Base-by-base conservation (phyloP, 768 basidiomycete species). In the Hydnomerulius pinastri region DNA sequence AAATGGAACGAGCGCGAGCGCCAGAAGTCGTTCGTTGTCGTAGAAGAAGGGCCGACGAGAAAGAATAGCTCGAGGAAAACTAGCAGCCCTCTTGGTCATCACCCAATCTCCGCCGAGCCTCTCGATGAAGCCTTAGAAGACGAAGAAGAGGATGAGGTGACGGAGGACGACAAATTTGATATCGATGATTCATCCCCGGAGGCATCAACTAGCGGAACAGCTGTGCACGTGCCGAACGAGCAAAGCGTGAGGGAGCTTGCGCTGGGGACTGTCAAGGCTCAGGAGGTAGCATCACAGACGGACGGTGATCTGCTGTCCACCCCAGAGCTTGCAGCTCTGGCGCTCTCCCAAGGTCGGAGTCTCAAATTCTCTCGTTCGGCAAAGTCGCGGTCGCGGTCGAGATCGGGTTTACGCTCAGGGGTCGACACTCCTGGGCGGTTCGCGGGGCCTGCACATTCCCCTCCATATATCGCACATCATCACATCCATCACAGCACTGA, bases 1-100 rank as follows among this genome's bases (percentile, higher is more conserved):
- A 96, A 98, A 68, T 98, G 97, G 97, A 99, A 99, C 72, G 96
- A 99, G 69, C 85, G 96, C 20, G 93, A 98, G 71, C 83, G 97
- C 39, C 97, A 99, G 66, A 99, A 98, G 67, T 97, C 94, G 6
- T 98, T 98, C 58, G 97, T 98, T 36, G 91, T 99, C 17, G 92
- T 99, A 20, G 97, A 98, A 66, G 95, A 97, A 62, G 85, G 81
- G 27, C 83, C 86, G 1, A 62, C 72, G 13, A 80, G 80, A 56
- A 71, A 66, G 52, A 68, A 65, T 59, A 57, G 57, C 39, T 38
- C 28, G 17, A 63, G 55, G 57, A 59, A 63, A 48, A 45, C 46
- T 38, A 21, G 30, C 33, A 46, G 42, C 27, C 23, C 59, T 24
- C 15, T 35, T 20, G 28, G n/a, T 6, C 48, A 60, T 15, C 33